Percentiles rank a stretch among this genome's conserved stretches.
phyloP scores from a whole-genome alignment of 2,329 filamentous ascomycete genomes.

The Fusarium brachygibbosum region DNA sequence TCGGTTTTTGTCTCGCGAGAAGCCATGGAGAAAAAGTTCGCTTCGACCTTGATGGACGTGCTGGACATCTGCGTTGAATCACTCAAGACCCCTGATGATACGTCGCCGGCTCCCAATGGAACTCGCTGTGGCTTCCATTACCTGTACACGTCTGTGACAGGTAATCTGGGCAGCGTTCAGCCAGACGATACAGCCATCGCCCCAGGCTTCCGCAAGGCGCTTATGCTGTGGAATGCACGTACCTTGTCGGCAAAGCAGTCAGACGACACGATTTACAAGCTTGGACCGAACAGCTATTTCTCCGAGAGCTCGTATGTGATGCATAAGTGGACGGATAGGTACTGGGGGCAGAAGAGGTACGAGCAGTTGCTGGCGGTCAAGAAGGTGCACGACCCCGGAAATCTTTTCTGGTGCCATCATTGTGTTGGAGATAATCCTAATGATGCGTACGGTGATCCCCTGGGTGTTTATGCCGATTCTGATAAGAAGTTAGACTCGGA shows the following conservation, averaged over 20 bases:
- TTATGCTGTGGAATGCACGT: conserved; percentile 12
- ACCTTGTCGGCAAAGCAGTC: conserved; percentile 8
- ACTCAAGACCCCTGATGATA: conserved; percentile 2
- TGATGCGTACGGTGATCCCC: conserved; percentile 2
- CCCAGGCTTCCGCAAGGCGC: neutral
- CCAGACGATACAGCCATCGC: conserved; percentile 7
- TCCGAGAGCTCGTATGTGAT: conserved; percentile 21
- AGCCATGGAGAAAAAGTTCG: conserved; percentile 1
- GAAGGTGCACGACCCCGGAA: conserved; percentile 2
- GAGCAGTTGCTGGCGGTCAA: conserved; percentile 11
- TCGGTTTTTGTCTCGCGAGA: conserved; percentile 13
- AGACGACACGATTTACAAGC: conserved; percentile 6
- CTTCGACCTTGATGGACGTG: conserved; percentile 15
- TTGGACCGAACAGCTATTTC: conserved; percentile 7
- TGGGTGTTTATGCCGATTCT: too few relatives aligned
- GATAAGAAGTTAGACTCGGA: too few relatives aligned
- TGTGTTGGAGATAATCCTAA: conserved; percentile 8
- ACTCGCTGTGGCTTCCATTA: conserved; percentile 19
- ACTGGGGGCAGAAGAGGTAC: conserved; percentile 6
- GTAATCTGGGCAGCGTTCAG: neutral
- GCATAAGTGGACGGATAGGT: conserved; percentile 12
- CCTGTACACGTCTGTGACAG: conserved; percentile 3
- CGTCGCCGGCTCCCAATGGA: too few relatives aligned
- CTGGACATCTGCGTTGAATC: neutral
- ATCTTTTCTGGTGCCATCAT: conserved; percentile 17